phyloP scores from a whole-genome alignment of 1,284 basidiomycete genomes.

The Entoloma clypeatum region DNA sequence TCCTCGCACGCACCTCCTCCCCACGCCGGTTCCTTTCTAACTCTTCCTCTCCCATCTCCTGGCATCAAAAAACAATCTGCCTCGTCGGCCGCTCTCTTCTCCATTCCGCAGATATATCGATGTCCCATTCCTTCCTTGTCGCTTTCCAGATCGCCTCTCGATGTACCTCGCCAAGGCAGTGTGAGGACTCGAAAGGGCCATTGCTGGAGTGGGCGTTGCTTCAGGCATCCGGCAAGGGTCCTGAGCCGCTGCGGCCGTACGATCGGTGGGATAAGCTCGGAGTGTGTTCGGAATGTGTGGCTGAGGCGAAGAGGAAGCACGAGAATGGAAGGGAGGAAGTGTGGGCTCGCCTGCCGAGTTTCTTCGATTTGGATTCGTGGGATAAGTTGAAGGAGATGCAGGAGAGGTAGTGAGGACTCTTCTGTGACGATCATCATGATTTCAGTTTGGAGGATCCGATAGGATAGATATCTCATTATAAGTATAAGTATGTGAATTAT shows the following conservation, averaged over 20 bases:
- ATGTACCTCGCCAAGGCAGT: slow-evolving; percentile 27
- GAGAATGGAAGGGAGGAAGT: slow-evolving; percentile 36
- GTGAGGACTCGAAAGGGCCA: slow-evolving; percentile 31
- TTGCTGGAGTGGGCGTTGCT: slow-evolving; percentile 38
- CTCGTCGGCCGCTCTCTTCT: slow-evolving; percentile 38
- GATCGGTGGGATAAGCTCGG: slow-evolving; percentile 35
- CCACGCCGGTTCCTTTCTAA: slow-evolving; percentile 35
- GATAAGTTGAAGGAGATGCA: slow-evolving; percentile 28
- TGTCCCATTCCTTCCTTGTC: slow-evolving; percentile 38
- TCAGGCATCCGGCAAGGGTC: slow-evolving; percentile 28
- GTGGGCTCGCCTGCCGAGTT: slow-evolving; percentile 37
- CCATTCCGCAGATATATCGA: slow-evolving; percentile 35
- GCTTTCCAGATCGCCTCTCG: slow-evolving; percentile 30
- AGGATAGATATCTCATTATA: too few relatives aligned
- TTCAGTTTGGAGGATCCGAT: too few relatives aligned
- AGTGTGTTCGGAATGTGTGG: slow-evolving; percentile 35
- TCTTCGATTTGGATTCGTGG: slow-evolving; percentile 37
- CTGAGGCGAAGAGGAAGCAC: slow-evolving; percentile 32
- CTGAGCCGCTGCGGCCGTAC: slow-evolving; percentile 36
- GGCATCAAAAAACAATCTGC: slow-evolving; percentile 36
- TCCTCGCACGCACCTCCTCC: slow-evolving; percentile 35
- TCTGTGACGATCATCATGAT: too few relatives aligned
- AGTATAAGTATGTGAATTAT: too few relatives aligned
- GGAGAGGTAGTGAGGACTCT: too few relatives aligned
- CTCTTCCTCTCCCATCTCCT: slow-evolving; percentile 31